Evolutionary conservation across 2,329 filamentous ascomycete species (phyloP), one percentile per base, ranked within the genome.

Genomic region (Aureobasidium sp.): DNA sequence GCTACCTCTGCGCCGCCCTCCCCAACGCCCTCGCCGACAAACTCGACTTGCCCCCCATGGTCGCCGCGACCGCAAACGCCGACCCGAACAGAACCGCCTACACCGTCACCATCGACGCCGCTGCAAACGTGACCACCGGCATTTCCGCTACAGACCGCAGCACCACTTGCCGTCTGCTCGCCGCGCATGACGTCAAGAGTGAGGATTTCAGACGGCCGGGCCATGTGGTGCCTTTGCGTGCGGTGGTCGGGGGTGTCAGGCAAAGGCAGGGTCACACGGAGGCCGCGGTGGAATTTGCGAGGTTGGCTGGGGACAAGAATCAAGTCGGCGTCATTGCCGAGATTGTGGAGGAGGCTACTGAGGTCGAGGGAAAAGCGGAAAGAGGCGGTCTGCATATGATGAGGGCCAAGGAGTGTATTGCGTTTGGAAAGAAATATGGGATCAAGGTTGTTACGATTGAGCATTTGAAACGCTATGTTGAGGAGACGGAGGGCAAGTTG

Each of bases 361-460:
- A 83, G 68, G 78, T 89, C 3, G 73, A 75, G 11, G 90, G 89
- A 0, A 76, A 77, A 63, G 74, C 86, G 63, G 75, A 83, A 60
- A 68, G 69, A 10, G 83, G 79, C 17, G 80, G 84, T 49, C 71
- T 72, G n/a, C 88, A 86, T 22, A 98, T 98, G 93, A 84, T 97
- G 83, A 75, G 90, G 61, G 82, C 89, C 58, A 89, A 95, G 73
- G 87, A 81, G 32, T 96, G 90, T 72, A 75, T 98, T 65, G 79
- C 77, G 47, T 98, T 98, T 77, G 93, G 90, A 24, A 82, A 83
- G 70, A 83, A 79, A 70, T 97, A 86, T 83, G 90, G 90, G 4
- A 75, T 98, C 61, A 93, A 86, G 75, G 89, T 95, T 55, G 95
- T 90, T 72, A 97, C 93, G 25, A 97, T 98, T 71, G 90, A 91